phyloP scores from a whole-genome alignment of 768 basidiomycete genomes.

The Tubosaeta sp. region DNA sequence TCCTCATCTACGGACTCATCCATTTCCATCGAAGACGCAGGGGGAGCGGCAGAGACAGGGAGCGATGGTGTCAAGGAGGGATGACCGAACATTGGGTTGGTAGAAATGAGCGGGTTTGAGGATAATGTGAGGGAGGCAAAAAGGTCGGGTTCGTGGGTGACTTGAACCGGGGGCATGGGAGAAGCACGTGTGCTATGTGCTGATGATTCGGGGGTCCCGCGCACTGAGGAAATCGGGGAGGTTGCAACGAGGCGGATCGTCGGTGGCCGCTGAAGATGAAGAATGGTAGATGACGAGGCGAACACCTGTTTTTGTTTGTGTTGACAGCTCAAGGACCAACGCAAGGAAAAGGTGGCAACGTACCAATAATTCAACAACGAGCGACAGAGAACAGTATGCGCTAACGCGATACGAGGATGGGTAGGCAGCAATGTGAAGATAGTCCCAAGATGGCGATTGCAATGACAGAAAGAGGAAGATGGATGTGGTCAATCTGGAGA shows the following conservation, averaged over 20 bases:
- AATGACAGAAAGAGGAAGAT: slow-evolving; percentile 40
- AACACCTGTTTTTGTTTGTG: slow-evolving; percentile 39
- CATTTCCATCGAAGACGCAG: slow-evolving; percentile 21
- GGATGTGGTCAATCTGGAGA: slow-evolving; percentile 49
- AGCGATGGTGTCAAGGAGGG: slow-evolving; percentile 48
- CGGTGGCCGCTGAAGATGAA: slow-evolving; percentile 67
- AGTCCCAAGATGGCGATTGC: slow-evolving; percentile 38
- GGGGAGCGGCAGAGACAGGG: slow-evolving; percentile 20
- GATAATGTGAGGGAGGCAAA: slow-evolving; percentile 62
- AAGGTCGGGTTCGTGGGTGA: slow-evolving; percentile 49
- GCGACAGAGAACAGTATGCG: slow-evolving; percentile 44
- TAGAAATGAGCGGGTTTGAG: slow-evolving; percentile 51
- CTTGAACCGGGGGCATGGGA: slow-evolving; percentile 21
- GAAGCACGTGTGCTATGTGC: slow-evolving; percentile 20
- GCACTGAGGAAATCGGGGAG: slow-evolving; percentile 34
- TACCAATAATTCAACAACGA: slow-evolving; percentile 55
- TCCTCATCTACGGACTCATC: slow-evolving; percentile 33
- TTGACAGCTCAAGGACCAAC: neutral
- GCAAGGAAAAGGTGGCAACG: slow-evolving; percentile 31
- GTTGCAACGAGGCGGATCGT: slow-evolving; percentile 66
- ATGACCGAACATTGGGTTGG: slow-evolving; percentile 62
- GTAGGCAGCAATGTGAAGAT: slow-evolving; percentile 33
- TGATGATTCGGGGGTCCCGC: slow-evolving; percentile 39
- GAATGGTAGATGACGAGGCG: slow-evolving; percentile 45
- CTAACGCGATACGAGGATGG: slow-evolving; percentile 34